Evolutionary conservation across 352 stramenopile genomes (phyloP).

Genomic region (Pythium brachiatum): DNA sequence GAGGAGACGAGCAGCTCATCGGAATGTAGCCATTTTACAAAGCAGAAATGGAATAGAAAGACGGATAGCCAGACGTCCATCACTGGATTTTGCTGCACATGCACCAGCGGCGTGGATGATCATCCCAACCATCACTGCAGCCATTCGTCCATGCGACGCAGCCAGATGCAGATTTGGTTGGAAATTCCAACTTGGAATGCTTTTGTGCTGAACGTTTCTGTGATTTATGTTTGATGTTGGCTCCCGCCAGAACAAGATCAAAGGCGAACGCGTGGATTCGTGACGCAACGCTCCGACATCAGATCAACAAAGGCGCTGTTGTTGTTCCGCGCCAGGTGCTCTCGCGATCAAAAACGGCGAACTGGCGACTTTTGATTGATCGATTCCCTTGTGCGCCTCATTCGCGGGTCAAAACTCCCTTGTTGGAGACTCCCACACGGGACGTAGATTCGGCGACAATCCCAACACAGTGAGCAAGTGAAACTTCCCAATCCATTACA

Average conservation of each 20-base stretch:
- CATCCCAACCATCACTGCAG: background rate
- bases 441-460: conserved; percentile 15
- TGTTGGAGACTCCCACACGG: conserved; percentile 6
- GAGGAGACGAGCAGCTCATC: background rate
- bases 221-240: background rate
- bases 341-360: conserved; percentile 4
- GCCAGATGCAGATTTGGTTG: background rate
- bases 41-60: background rate
- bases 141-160: background rate
- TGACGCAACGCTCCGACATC: background rate
- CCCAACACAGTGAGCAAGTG: conserved; percentile 6
- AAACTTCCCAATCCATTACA: conserved; percentile 16
- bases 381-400: background rate
- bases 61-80: background rate
- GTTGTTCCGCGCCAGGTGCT: conserved; percentile 1
- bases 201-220: background rate
- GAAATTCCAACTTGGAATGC: no score
- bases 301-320: conserved; percentile 5
- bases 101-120: background rate
- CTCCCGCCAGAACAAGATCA: background rate
- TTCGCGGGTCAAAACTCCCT: background rate
- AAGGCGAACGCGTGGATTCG: background rate
- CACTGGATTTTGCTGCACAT: conserved; percentile 5
- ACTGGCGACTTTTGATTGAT: conserved; percentile 1
- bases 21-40: background rate